Percentiles rank a stretch among this genome's conserved stretches.
Evolutionary conservation across 805 yeast genomes (phyloP).

Genomic region (Dipodascus albidus): DNA sequence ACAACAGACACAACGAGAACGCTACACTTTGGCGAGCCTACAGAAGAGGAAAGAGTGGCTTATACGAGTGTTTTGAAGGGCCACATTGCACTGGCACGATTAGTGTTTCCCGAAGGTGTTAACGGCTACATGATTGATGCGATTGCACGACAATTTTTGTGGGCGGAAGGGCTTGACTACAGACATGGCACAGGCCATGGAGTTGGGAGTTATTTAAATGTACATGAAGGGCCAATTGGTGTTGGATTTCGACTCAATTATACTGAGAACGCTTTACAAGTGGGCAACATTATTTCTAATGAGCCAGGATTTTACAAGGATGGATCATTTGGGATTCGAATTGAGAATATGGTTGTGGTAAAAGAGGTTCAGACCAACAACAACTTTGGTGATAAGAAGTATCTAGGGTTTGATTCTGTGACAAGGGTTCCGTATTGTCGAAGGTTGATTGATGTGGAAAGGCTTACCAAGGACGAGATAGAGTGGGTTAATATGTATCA

Average conservation of each 20-base stretch:
- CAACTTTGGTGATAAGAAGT: constrained; percentile 45
- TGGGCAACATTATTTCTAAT: constrained; percentile 73
- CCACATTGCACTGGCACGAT: constrained; percentile 72
- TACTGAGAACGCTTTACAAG: constrained; percentile 37
- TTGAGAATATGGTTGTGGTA: constrained; percentile 72
- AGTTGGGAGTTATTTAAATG: constrained; percentile 82
- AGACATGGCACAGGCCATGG: constrained; percentile 98
- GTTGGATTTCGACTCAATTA: constrained; percentile 45
- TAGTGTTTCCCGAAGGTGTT: constrained; percentile 66
- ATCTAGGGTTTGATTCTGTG: constrained; percentile 67
- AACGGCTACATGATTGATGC: constrained; percentile 70
- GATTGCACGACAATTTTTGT: constrained; percentile 71
- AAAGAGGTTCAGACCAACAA: constrained; percentile 28
- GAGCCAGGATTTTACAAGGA: constrained; percentile 94
- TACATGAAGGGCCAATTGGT: constrained; percentile 94
- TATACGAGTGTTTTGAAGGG: constrained; percentile 88
- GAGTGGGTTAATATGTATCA: constrained; percentile 64
- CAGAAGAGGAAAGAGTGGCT: constrained; percentile 44
- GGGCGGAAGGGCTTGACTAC: constrained; percentile 76
- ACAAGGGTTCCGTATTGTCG: constrained; percentile 78
- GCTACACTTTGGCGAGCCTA: constrained; percentile 51
- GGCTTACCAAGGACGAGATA: constrained; percentile 52
- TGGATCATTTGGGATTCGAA: constrained; percentile 77
- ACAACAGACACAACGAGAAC: constrained; percentile 96
- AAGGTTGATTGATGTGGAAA: constrained; percentile 49